phyloP scores from a whole-genome alignment of 192 early-diverging fungal genomes.

The Powellomyces hirtus region DNA sequence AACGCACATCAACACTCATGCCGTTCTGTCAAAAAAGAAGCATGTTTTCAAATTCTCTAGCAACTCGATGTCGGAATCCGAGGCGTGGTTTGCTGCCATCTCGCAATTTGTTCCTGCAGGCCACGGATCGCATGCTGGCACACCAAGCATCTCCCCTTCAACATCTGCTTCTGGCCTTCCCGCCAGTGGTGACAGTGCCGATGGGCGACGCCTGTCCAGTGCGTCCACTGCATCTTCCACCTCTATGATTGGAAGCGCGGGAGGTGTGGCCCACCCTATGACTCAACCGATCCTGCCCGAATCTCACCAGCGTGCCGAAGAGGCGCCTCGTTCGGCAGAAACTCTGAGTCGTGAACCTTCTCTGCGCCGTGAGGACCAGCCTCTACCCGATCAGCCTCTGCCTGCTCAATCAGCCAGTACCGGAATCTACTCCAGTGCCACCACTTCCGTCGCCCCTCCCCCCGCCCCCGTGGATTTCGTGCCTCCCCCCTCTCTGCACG shows the following conservation, averaged over 20 bases:
- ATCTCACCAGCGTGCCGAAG: neutral
- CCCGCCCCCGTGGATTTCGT: too few relatives aligned
- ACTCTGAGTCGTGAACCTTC: too few relatives aligned
- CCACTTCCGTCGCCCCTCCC: neutral
- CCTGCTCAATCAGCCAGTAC: neutral
- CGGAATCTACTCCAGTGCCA: neutral
- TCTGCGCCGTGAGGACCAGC: too few relatives aligned
- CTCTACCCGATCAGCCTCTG: neutral
- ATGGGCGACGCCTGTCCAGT: neutral
- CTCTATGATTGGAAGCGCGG: too few relatives aligned
- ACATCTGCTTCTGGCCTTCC: neutral
- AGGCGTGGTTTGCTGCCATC: constrained; percentile 10
- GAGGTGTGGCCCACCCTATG: neutral
- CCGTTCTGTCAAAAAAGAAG: neutral
- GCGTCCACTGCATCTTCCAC: neutral
- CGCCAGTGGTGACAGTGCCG: neutral
- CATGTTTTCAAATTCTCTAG: constrained; percentile 10
- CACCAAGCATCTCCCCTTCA: neutral
- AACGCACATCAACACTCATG: neutral
- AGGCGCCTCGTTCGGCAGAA: neutral
- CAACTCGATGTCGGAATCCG: constrained; percentile 17
- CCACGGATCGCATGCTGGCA: neutral
- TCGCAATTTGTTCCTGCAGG: neutral
- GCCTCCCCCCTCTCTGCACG: neutral
- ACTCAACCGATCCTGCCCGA: neutral